Evolutionary conservation across 192 early-diverging fungal species (phyloP), one percentile per base, ranked within the genome.

Genomic region (Linderina pennispora): DNA sequence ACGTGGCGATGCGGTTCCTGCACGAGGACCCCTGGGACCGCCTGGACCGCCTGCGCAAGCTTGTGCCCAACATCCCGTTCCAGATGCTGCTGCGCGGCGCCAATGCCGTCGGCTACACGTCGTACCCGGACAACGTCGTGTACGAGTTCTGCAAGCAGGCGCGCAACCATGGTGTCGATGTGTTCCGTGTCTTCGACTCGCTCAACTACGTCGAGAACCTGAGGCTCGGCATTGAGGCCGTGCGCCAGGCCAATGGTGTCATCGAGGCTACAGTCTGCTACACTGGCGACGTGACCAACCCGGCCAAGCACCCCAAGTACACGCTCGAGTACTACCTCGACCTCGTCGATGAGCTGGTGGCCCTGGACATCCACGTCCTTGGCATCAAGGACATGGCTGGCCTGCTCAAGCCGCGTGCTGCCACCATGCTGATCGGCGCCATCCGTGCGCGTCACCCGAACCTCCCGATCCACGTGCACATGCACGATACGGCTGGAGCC

Each of bases 31-130:
- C 94, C 18, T 98, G 94, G 94, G 91, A 96, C 52, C 81, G 94
- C 45, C 75, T 98, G 54, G 80, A 80, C 39, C 74, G 77, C 34
- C 73, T 98, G 50, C 89, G 94, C 33, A 65, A 79, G 31, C 75
- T 91, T 23, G 90, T 92, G 25, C 94, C 94, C 58, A 94, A 96
- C 70, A 80, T 98, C 64, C 94, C 94, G 13, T 98, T 98, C 80
- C 92, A 94, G 74, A 98, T 98, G 94, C 78, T 98, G 38, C 84
- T 98, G 45, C 88, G 94, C 63, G 94, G 94, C 38, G 94, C 94
- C 35, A 98, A 98, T 46, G 94, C 92, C 22, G 94, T 98, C 18
- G 94, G 94, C 16, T 95, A 95, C 75, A 97, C 91, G 32, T 88
- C 85, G 36, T 98, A 98, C 58, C 94, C 94, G 3, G 94, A 98